These are phyloP conservation scores for Quercus mongolica DNA, from an alignment of 306 rosid genomes.

Conservation along the genomic window DNA sequence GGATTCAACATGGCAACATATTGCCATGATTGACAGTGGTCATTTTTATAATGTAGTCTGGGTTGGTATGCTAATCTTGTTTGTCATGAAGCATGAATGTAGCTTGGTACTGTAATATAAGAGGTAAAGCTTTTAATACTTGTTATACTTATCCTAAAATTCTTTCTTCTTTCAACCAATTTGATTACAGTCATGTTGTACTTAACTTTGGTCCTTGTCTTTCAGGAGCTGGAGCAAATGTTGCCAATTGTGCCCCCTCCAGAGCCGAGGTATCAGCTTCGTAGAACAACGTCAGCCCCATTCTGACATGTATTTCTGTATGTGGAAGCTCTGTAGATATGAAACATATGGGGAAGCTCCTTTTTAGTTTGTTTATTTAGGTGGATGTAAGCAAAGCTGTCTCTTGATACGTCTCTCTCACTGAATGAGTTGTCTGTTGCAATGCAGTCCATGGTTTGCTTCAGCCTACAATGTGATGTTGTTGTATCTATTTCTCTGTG, in stretches of 20 bases:
- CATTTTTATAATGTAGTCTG: background rate
- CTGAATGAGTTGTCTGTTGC: conserved; percentile 26
- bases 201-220: conserved; percentile 1
- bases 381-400: conserved; percentile 1
- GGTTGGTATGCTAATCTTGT: background rate
- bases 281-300: conserved; percentile 76
- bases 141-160: no score
- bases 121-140: background rate
- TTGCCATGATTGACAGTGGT: background rate
- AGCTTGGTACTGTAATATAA: background rate
- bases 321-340: conserved; percentile 34
- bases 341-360: conserved; percentile 13
- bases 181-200: background rate
- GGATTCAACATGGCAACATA: background rate
- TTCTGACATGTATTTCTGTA: conserved; percentile 48
- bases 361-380: conserved; percentile 8
- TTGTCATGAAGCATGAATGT: background rate
- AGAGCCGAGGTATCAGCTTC: conserved; percentile 90
- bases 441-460: conserved; percentile 25
- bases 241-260: conserved; percentile 63
- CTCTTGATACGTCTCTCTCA: background rate
- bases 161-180: background rate
- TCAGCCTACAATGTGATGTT: conserved; percentile 10
- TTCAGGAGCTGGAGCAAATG: conserved; percentile 83
- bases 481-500: background rate